Percentiles rank a stretch among this genome's conserved stretches.
Conservation (phyloP, 2,329 filamentous ascomycete genomes). For the Paraphaeosphaeria minitans region DNA sequence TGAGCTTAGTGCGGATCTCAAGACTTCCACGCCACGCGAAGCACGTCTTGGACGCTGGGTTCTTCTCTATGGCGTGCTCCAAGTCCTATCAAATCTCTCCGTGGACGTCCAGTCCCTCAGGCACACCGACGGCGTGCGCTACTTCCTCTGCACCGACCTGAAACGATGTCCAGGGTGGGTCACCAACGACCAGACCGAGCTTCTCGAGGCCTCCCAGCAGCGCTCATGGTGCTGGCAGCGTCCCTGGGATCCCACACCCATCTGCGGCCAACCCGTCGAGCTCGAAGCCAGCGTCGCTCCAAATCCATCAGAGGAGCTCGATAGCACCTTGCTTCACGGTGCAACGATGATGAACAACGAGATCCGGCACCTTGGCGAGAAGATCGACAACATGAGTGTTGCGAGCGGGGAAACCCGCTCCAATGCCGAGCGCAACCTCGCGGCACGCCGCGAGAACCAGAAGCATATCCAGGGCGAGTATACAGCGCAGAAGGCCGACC, state of each 20-base stretch:
- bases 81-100: conserved; percentile 49
- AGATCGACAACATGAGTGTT: conserved; percentile 37
- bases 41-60: conserved; percentile 53
- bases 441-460: conserved; percentile 34
- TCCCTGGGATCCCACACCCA: conserved; percentile 33
- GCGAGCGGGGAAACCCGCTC: conserved; percentile 15
- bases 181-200: conserved; percentile 29
- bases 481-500: conserved; percentile 23
- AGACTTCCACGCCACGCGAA: conserved; percentile 43
- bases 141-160: conserved; percentile 49
- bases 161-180: conserved; percentile 47
- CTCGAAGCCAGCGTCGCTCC: conserved; percentile 29
- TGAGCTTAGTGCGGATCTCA: conserved; percentile 45
- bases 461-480: conserved; percentile 36
- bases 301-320: conserved; percentile 10
- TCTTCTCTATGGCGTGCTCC: conserved; percentile 50
- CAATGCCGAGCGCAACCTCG: conserved; percentile 21
- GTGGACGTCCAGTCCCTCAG: conserved; percentile 48
- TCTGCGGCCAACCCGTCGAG: conserved; percentile 33
- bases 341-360: conserved; percentile 33
- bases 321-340: conserved; percentile 23
- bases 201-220: conserved; percentile 38
- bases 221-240: conserved; percentile 46
- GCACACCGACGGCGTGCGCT: conserved; percentile 44
- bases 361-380: conserved; percentile 38